Evolutionary conservation across 2,329 filamentous ascomycete species (phyloP).

Genomic region (Microcyclospora tardicrescens): DNA sequence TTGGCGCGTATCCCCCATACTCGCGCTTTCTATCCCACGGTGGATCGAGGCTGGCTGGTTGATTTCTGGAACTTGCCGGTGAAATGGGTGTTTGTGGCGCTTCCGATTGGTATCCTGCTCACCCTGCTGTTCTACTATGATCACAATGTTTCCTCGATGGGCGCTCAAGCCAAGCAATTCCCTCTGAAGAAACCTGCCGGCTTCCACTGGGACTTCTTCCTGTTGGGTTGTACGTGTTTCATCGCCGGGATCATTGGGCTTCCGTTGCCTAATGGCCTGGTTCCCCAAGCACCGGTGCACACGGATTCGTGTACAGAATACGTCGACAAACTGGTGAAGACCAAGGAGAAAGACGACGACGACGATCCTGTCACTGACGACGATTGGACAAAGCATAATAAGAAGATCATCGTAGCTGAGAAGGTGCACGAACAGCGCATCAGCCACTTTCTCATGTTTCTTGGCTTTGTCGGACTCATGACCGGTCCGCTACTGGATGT

Average conservation of each 20-base stretch:
- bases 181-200: slow-evolving; percentile 45
- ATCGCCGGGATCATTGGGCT: slow-evolving; percentile 43
- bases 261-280: slow-evolving; percentile 45
- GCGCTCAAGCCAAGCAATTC: slow-evolving; percentile 43
- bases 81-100: slow-evolving; percentile 41
- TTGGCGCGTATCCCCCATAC: slow-evolving; percentile 31
- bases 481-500: slow-evolving; percentile 42
- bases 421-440: slow-evolving; percentile 45
- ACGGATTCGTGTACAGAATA: slow-evolving; percentile 38
- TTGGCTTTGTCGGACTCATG: slow-evolving; percentile 44
- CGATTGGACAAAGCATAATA: slow-evolving; percentile 28
- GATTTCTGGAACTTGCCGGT: slow-evolving; percentile 40
- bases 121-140: slow-evolving; percentile 46
- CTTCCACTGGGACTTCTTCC: slow-evolving; percentile 50
- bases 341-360: slow-evolving; percentile 32
- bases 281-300: slow-evolving; percentile 48
- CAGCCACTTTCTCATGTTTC: slow-evolving; percentile 42
- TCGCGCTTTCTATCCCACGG: slow-evolving; percentile 36
- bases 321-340: slow-evolving; percentile 28
- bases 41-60: slow-evolving; percentile 35
- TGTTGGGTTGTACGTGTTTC: slow-evolving; percentile 44
- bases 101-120: slow-evolving; percentile 41
- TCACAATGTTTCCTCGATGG: slow-evolving; percentile 43
- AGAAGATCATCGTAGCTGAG: slow-evolving; percentile 31
- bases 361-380: slow-evolving; percentile 28